Base-by-base conservation (phyloP, 192 early-diverging fungal genomes). In the Coemansia sp. region DNA sequence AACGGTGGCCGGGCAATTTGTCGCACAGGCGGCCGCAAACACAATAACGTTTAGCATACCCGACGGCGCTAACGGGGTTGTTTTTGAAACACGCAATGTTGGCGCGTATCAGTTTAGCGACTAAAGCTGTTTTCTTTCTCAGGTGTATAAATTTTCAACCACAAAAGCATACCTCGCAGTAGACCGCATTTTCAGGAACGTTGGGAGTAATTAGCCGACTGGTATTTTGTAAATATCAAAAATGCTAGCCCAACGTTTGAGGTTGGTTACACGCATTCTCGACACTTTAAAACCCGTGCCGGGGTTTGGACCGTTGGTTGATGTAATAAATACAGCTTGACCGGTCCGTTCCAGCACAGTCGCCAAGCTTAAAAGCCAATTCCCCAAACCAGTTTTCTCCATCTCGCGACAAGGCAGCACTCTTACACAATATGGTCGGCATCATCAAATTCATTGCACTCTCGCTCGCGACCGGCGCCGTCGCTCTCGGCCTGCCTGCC, bases 1-100 rank as follows among this genome's bases (percentile, higher is more conserved):
- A 40, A 25, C 55, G 38, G 25, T 56, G 24, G 11, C 55, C 55
- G 53, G 53, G 19, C 31, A 55, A 38, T 55, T 55, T 55, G 29
- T 58, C 19, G 31, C 56, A 16, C 21, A 23, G 6, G 44, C 45
- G 18, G 23, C 27, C 7, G 44, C 42, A 47, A 48, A n/a, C 56
- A 58, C 56, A 33, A 19, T 42, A 47, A 58, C 56, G 10, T 16
- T 48, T 8, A 19, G 48, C 19, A 58, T 58, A 19, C 56, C 56
- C 14, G 56, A 58, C 9, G 45, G 56, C 29, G 56, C 56, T 0
- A 21, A 47, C 5, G 56, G 56, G 11, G 67, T 69, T 6, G 27
- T 69, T 23, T 53, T 58, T 21, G 67, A 47, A 10, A 59, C 56
- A 14, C 67, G 67, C 43, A 62, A 69, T 33, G 22, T 69, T 9